A percentile compares a stretch with the other conserved stretches of the same genome.
Conservation (phyloP, 495 filamentous ascomycete species). For the Margaritispora aquatica region DNA sequence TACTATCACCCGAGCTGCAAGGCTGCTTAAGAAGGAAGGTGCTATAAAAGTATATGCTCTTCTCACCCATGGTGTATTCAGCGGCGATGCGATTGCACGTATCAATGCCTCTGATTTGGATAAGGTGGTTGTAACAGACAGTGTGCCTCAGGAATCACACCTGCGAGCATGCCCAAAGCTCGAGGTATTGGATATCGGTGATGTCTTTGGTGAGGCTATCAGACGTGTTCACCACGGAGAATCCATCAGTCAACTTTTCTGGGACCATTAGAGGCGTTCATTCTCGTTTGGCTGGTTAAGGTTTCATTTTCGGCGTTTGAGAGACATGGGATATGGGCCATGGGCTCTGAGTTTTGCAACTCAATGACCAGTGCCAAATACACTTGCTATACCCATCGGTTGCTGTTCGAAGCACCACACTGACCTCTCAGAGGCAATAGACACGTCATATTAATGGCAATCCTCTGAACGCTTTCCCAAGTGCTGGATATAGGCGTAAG, state of each 20-base stretch:
- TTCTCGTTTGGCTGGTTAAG: conserved; percentile 7
- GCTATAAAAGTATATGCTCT: conserved; percentile 83
- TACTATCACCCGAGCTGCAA: conserved; percentile 95
- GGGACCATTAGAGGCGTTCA: conserved; percentile 50
- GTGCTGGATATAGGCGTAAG: conserved; percentile 26
- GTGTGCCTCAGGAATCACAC: conserved; percentile 83
- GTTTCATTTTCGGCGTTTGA: conserved; percentile 21
- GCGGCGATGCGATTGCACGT: conserved; percentile 87
- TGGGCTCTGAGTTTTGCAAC: conserved; percentile 11
- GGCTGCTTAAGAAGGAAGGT: conserved; percentile 89
- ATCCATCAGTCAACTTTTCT: conserved; percentile 95
- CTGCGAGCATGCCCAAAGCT: conserved; percentile 70
- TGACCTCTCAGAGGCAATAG: conserved; percentile 21
- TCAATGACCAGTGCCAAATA: conserved; percentile 11
- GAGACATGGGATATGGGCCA: conserved; percentile 9
- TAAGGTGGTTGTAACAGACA: conserved; percentile 90
- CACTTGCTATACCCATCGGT: conserved; percentile 26
- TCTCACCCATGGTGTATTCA: conserved; percentile 89
- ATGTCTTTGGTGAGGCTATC: conserved; percentile 95
- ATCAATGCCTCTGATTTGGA: conserved; percentile 89
- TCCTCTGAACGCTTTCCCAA: conserved; percentile 27
- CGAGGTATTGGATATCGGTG: conserved; percentile 85
- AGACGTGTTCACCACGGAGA: conserved; percentile 96
- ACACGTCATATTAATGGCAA: conserved; percentile 13
- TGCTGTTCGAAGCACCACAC: conserved; percentile 18